Evolutionary conservation across 805 yeast genomes (phyloP), one percentile per base, ranked within the genome.

Genomic region (Lachancea sp.): DNA sequence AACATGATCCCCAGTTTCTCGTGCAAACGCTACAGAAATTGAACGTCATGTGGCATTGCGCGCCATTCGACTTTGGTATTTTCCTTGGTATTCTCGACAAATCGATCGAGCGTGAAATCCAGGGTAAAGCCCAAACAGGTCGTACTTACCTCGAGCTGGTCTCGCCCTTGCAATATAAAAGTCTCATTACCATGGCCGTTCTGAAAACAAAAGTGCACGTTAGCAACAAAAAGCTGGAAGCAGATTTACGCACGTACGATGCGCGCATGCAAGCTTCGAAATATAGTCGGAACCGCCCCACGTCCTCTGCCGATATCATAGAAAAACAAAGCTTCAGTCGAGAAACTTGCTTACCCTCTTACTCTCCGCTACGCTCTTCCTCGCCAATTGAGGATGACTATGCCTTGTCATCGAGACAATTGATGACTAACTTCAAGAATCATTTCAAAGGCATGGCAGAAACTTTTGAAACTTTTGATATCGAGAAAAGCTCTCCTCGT

Each of bases 361-460:
- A 24, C 15, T 15, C 42, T 15, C 11, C 38, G 2, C 16, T 12
- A 6, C 23, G 6, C 15, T 21, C 32, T 8, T 15, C 32, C 15
- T 31, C 41, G 4, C 33, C 39, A n/a, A 15, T 21, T 12, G 34
- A 28, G 25, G 31, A 29, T 17, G 31, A 16, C 8, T 34, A 40
- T 26, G 15, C 31, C 9, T 19, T 40, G 13, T 36, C 47, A 4
- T 40, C 47, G 6, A 32, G 39, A 12, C 60, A 50, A 40, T 37
- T 56, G 8, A 40, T 48, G 12, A 33, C 52, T 17, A 58, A 56
- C 38, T 58, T 54, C 33, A 52, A 56, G 20, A 41, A 41, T n/a
- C 57, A 56, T 42, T 58, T 58, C 44, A 53, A 52, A 36, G 36
- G 46, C 16, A 47, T 54, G 42, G 59, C 57, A 2, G 61, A 56